Conservation (phyloP, 495 filamentous ascomycete genomes). For the Penicillium soppii region DNA sequence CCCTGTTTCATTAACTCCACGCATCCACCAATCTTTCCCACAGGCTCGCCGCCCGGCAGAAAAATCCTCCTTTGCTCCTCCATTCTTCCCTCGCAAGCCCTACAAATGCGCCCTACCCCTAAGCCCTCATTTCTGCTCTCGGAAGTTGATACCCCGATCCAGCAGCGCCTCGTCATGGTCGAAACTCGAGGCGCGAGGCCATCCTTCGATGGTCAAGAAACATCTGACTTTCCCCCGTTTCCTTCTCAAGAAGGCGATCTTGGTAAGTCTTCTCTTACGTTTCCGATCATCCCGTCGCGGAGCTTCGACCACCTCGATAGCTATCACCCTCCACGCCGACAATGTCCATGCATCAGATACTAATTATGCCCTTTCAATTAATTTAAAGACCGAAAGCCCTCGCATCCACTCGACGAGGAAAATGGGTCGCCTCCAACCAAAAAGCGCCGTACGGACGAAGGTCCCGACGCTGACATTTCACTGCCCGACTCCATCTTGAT, state of each 20-base stretch:
- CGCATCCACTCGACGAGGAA: constrained; percentile 34
- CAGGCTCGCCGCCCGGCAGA: constrained; percentile 14
- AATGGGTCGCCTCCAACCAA: constrained; percentile 41
- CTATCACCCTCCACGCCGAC: neutral
- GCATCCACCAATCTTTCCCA: neutral
- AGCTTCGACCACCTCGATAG: constrained; percentile 2
- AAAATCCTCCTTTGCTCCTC: constrained; percentile 22
- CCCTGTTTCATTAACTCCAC: neutral
- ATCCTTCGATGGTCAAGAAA: constrained; percentile 32
- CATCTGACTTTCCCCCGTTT: constrained; percentile 32
- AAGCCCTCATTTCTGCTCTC: constrained; percentile 56
- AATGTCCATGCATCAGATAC: constrained; percentile 3
- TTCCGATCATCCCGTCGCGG: constrained; percentile 1
- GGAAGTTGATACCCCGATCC: constrained; percentile 37
- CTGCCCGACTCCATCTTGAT: constrained; percentile 15
- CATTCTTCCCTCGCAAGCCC: constrained; percentile 19
- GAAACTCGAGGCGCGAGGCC: constrained; percentile 27
- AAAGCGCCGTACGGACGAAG: constrained; percentile 41
- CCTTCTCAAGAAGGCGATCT: constrained; percentile 28
- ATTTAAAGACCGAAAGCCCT: constrained; percentile 28
- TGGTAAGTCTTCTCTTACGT: constrained; percentile 34
- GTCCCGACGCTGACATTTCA: constrained; percentile 22
- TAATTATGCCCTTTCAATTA: neutral
- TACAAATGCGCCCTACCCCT: constrained; percentile 50
- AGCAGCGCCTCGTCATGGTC: constrained; percentile 33